A percentile compares a stretch with the other conserved stretches of the same genome.
phyloP scores from a whole-genome alignment of 345 rosid species.

The Rhodamnia rubescens region DNA sequence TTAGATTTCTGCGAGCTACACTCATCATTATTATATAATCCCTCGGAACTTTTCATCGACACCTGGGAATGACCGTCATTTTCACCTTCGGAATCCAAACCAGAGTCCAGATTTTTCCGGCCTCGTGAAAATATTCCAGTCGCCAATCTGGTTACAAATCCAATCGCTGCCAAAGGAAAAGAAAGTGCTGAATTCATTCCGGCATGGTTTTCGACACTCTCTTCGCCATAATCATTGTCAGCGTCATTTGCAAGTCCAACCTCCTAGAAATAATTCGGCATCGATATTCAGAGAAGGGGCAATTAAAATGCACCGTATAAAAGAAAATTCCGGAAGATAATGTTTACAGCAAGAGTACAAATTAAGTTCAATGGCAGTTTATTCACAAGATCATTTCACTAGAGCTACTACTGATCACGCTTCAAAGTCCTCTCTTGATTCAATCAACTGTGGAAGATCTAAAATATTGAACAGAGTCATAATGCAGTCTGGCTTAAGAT shows the following conservation, averaged over 20 bases:
- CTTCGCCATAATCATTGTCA: slow-evolving; percentile 31
- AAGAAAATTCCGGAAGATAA: neutral
- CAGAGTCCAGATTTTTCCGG: slow-evolving; percentile 37
- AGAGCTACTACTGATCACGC: neutral
- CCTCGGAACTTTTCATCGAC: slow-evolving; percentile 10
- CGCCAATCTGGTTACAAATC: slow-evolving; percentile 72
- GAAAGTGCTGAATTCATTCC: slow-evolving; percentile 66
- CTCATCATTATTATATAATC: slow-evolving; percentile 25
- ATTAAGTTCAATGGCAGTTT: neutral
- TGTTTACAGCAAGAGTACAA: neutral
- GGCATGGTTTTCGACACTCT: slow-evolving; percentile 23
- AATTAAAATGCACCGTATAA: neutral
- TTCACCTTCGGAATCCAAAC: slow-evolving; percentile 36
- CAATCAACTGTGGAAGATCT: neutral
- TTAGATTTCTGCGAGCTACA: slow-evolving; percentile 32
- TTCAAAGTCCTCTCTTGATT: neutral
- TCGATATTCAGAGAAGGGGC: slow-evolving; percentile 4
- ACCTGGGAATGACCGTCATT: slow-evolving; percentile 22
- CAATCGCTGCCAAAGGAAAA: slow-evolving; percentile 85
- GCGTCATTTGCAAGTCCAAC: slow-evolving; percentile 20
- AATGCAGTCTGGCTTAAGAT: neutral
- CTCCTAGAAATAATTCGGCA: slow-evolving; percentile 33
- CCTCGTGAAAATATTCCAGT: slow-evolving; percentile 76
- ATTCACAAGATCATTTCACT: neutral
- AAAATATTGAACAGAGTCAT: neutral